Base-by-base conservation (phyloP, 1,139 yeast genomes). In the Yamadazyma dendronema region DNA sequence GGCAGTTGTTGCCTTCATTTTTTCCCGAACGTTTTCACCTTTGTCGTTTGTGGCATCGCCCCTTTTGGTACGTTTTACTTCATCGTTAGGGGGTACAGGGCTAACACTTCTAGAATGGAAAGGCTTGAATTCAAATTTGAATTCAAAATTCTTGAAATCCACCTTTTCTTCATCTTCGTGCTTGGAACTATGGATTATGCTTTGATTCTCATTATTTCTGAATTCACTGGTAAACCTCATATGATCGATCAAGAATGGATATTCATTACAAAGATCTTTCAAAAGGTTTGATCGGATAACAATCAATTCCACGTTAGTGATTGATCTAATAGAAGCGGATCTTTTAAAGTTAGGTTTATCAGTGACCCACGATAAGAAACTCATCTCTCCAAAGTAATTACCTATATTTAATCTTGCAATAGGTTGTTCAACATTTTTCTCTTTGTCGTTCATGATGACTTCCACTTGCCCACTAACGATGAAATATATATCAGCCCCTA, bases 381-480 rank as follows among this genome's bases (percentile, higher is more conserved):
- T 77, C 80, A 83, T 79, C 55, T 84, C 92, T 17, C 94, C 94
- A 60, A 84, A 82, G 56, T 81, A 83, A 30, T 79, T 72, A 8
- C 86, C 88, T 8, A 76, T 60, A 3, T 77, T 72, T 28, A 84
- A 61, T 41, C 85, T 69, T 1, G 86, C 89, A 30, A 79, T 57
- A 12, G 56, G 49, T 27, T 37, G 34, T 23, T 46, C 48, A n/a
- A 28, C 30, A 6, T 42, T 35, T 17, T 51, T 41, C 14, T 40
- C 39, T 5, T 49, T 45, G 19, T 49, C 45, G 16, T 70, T 67
- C 44, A 77, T 80, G 4, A 83, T 46, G 0, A 83, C 86, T 53
- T 84, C 90, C 2, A 83, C 86, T 46, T 78, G 82, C 5, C 94
- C 94, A 43, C 67, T 69, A 11, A 79, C 74, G 22, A 84, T 72